Evolutionary conservation across 2,329 filamentous ascomycete genomes (phyloP).

Genomic region (Fusarium sp.): DNA sequence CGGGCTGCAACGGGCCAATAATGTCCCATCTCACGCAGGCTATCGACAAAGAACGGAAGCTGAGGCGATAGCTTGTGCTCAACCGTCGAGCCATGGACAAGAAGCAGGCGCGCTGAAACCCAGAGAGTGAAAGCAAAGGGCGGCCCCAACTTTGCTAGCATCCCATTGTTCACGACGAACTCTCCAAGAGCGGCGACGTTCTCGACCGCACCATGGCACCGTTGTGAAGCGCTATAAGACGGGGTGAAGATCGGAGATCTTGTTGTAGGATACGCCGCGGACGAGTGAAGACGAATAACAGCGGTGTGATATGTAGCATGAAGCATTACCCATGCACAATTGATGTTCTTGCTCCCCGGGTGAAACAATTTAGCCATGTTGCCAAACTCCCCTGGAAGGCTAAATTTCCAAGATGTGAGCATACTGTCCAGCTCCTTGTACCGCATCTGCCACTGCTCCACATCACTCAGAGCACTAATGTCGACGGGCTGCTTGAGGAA

Average conservation of each 20-base stretch:
- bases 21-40: conserved; percentile 80
- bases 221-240: conserved; percentile 84
- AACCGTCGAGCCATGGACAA: conserved; percentile 91
- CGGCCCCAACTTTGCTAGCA: conserved; percentile 84
- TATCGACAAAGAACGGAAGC: conserved; percentile 84
- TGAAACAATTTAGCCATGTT: conserved; percentile 85
- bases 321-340: conserved; percentile 89
- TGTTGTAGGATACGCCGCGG: conserved; percentile 90
- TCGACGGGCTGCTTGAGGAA: conserved; percentile 92
- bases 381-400: conserved; percentile 83
- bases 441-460: conserved; percentile 88
- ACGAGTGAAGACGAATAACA: conserved; percentile 90
- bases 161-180: conserved; percentile 78
- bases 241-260: conserved; percentile 89
- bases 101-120: conserved; percentile 87
- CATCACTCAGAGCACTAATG: conserved; percentile 84
- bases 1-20: conserved; percentile 88
- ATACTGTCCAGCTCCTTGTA: conserved; percentile 87
- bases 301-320: conserved; percentile 92
- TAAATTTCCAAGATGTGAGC: conserved; percentile 85
- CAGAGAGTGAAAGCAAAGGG: conserved; percentile 93
- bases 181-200: conserved; percentile 82
- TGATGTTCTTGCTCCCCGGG: conserved; percentile 74
- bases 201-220: conserved; percentile 85
- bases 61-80: conserved; percentile 84